Evolutionary conservation across 2,329 filamentous ascomycete genomes (phyloP), one percentile per base, ranked within the genome.

Genomic region (Erysiphe neolycopersici): DNA sequence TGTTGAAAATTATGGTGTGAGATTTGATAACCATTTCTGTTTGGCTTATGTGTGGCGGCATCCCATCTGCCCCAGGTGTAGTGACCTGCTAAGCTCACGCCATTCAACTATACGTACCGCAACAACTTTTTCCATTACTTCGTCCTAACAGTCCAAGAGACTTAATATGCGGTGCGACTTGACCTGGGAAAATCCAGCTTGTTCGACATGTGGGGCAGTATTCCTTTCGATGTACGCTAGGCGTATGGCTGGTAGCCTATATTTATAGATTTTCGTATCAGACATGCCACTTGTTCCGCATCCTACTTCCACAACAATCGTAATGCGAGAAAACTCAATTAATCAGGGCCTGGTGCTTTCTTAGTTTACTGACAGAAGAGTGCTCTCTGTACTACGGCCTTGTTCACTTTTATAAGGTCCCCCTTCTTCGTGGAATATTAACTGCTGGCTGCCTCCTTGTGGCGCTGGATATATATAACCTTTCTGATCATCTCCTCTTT

Each of bases 401-500:
- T 42, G 11, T 14, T 17, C 13, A 42, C 40, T 33, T 32, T 32
- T 13, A 17, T 33, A 12, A 9, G 40, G 5, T 3, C 5, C 18
- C 33, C 40, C 40, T 10, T 31, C 18, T 16, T 5, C 19, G 12
- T 31, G 38, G 14, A 16, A 11, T 5, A 19, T 4, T n/a, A 16
- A 5, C 5, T 14, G 5, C 14, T 30, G 4, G 12, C 16, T 31
- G 18, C 11, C 16, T 17, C 9, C 2, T 14, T 16, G 13, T 12
- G 30, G 40, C 22, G 13, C 17, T 19, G 26, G 40, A 17, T 17
- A 42, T 14, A 42, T 33, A 10, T n/a, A n/a, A 42, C 30, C 13
- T 18, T 42, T 42, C 40, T 32, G 17, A 42, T 42, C 26, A 42
- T 42, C 4, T 42, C 30, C n/a, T 33, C 40, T 22, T 32, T 42